Evolutionary conservation across 1,139 yeast genomes (phyloP).

Genomic region (Blastobotrys apis): DNA sequence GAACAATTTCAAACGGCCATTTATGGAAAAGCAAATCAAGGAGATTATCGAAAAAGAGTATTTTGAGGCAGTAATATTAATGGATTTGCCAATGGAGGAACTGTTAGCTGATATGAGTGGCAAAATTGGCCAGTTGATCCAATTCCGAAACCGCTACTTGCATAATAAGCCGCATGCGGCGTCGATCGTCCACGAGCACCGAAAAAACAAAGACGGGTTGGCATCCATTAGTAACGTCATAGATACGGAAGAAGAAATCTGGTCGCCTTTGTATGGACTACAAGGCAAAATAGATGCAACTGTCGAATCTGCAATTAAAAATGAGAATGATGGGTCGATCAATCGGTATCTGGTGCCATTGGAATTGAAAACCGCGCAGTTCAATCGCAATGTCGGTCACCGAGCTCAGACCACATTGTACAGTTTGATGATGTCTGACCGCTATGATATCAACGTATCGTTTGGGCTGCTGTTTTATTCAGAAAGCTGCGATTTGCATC

Average conservation of each 20-base stretch:
- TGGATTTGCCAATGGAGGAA: slow-evolving; percentile 48
- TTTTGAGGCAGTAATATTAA: slow-evolving; percentile 52
- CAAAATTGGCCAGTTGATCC: slow-evolving; percentile 54
- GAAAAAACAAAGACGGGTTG: slow-evolving; percentile 17
- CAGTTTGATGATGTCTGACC: slow-evolving; percentile 70
- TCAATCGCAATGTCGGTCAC: slow-evolving; percentile 56
- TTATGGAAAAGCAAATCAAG: slow-evolving; percentile 46
- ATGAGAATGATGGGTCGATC: slow-evolving; percentile 18
- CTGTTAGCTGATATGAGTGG: slow-evolving; percentile 46
- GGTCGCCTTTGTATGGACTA: slow-evolving; percentile 91
- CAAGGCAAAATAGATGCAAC: slow-evolving; percentile 90
- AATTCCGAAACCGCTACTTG: slow-evolving; percentile 57
- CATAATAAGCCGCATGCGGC: slow-evolving; percentile 25
- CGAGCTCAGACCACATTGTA: slow-evolving; percentile 88
- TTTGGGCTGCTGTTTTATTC: slow-evolving; percentile 74
- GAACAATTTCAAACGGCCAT: slow-evolving; percentile 42
- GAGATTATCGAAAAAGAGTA: slow-evolving; percentile 40
- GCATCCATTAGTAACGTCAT: slow-evolving; percentile 56
- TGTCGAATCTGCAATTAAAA: slow-evolving; percentile 45
- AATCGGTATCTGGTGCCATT: slow-evolving; percentile 58
- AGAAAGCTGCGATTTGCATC: slow-evolving; percentile 51
- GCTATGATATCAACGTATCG: slow-evolving; percentile 64
- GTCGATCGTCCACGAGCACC: slow-evolving; percentile 27
- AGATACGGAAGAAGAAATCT: slow-evolving; percentile 84
- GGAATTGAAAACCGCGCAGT: slow-evolving; percentile 82